Conservation (phyloP, 176 grass and related monocot species). For the Phoenix dactylifera region DNA sequence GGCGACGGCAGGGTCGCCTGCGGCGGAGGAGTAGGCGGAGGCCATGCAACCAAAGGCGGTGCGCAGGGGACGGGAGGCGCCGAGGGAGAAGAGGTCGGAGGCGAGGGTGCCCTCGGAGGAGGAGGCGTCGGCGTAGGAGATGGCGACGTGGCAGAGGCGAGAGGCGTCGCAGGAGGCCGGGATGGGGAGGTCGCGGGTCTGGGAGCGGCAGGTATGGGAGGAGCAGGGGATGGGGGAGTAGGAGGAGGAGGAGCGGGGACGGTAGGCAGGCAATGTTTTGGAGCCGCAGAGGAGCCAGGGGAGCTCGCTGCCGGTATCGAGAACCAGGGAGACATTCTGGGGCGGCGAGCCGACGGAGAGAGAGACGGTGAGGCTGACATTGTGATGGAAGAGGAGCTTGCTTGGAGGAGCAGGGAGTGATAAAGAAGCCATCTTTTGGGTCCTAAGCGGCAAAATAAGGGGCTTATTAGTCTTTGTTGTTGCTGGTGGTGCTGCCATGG, state of each 20-base stretch:
- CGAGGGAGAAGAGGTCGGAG: slow-evolving; percentile 62
- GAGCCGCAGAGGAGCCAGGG: slow-evolving; percentile 64
- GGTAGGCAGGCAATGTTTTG: slow-evolving; percentile 21
- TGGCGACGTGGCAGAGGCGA: slow-evolving; percentile 47
- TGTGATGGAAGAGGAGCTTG: slow-evolving; percentile 96
- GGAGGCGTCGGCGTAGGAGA: slow-evolving; percentile 79
- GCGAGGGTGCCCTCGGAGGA: slow-evolving; percentile 71
- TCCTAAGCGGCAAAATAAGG: slow-evolving; percentile 39
- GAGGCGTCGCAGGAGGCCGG: slow-evolving; percentile 60
- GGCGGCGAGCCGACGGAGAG: slow-evolving; percentile 71
- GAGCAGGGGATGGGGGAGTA: slow-evolving; percentile 69
- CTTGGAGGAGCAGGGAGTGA: slow-evolving; percentile 43
- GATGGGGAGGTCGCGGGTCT: slow-evolving; percentile 45
- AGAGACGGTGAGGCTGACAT: slow-evolving; percentile 77
- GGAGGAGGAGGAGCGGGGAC: slow-evolving; percentile 31
- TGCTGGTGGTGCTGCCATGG: background rate
- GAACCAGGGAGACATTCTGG: slow-evolving; percentile 82
- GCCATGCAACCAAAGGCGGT: slow-evolving; percentile 82
- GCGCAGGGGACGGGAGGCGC: slow-evolving; percentile 36
- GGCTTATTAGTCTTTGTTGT: slow-evolving; percentile 4
- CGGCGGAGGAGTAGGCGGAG: slow-evolving; percentile 47
- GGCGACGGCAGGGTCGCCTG: slow-evolving; percentile 29
- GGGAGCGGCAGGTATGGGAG: slow-evolving; percentile 44
- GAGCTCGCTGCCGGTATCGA: slow-evolving; percentile 97
- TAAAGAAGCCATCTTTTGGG: slow-evolving; percentile 40